A percentile compares a stretch with the other conserved stretches of the same genome.
These are phyloP conservation scores for Fusarium cicatricum DNA, from an alignment of 2,329 filamentous ascomycete species.

Conservation along the genomic window DNA sequence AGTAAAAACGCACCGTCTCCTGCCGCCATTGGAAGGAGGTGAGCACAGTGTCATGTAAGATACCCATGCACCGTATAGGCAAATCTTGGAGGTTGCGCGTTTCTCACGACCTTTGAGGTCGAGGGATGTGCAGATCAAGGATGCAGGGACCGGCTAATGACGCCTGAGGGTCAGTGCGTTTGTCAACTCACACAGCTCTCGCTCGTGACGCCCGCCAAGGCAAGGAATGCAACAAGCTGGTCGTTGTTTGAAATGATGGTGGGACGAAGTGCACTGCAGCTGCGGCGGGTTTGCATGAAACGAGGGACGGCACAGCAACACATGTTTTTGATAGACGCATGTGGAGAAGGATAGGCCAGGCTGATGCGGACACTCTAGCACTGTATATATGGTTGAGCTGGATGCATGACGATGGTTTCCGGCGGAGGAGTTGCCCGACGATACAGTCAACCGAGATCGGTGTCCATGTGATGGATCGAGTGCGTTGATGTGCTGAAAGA, in stretches of 20 bases:
- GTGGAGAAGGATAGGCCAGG: conserved; percentile 22
- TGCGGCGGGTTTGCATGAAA: conserved; percentile 28
- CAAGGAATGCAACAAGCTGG: conserved; percentile 10
- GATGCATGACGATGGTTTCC: conserved; percentile 20
- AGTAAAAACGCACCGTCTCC: conserved; percentile 30
- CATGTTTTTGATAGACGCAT: conserved; percentile 33
- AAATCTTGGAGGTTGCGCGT: conserved; percentile 40
- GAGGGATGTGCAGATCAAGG: conserved; percentile 39
- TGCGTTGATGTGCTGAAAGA: background rate
- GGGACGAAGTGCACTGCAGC: conserved; percentile 18
- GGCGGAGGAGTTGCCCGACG: conserved; percentile 12
- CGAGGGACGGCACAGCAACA: conserved; percentile 15
- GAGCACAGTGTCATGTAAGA: conserved; percentile 27
- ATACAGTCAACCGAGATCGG: conserved; percentile 7
- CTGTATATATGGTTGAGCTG: conserved; percentile 14
- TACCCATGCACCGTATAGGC: conserved; percentile 42
- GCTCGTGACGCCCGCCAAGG: conserved; percentile 22
- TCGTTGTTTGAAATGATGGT: conserved; percentile 19
- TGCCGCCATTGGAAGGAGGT: background rate
- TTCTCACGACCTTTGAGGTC: conserved; percentile 22
- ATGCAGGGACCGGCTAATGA: conserved; percentile 38
- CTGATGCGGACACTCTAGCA: conserved; percentile 6
- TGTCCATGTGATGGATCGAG: conserved; percentile 20
- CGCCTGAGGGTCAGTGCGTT: conserved; percentile 31
- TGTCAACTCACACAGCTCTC: conserved; percentile 14